Conservation (phyloP, 2,329 filamentous ascomycete genomes). For the Rhinocladiella similis region DNA sequence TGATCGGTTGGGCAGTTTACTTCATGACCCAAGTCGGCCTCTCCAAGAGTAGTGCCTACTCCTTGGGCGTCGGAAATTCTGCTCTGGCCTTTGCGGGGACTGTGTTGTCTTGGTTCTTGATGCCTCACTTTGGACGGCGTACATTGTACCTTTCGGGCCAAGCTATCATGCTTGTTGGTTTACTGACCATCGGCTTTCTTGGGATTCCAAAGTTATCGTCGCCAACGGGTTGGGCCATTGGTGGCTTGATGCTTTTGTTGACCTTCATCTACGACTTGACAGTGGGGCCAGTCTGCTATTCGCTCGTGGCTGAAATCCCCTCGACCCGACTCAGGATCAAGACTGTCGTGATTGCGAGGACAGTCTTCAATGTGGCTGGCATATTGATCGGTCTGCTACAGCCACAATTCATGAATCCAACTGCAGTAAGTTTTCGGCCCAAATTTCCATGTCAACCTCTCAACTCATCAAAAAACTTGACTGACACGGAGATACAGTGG, state of each 20-base stretch:
- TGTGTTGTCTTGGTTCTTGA: constrained; percentile 50
- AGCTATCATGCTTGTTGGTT: constrained; percentile 51
- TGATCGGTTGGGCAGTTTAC: constrained; percentile 64
- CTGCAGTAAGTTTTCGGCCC: constrained; percentile 2
- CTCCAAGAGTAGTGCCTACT: constrained; percentile 35
- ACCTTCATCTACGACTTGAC: constrained; percentile 47
- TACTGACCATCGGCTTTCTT: constrained; percentile 34
- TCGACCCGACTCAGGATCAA: constrained; percentile 42
- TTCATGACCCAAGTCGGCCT: constrained; percentile 55
- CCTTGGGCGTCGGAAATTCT: constrained; percentile 58
- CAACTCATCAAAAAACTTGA: too few relatives aligned
- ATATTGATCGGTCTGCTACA: constrained; percentile 37
- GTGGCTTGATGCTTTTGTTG: constrained; percentile 54
- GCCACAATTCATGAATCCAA: constrained; percentile 37
- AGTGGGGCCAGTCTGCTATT: constrained; percentile 45
- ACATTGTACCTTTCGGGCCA: constrained; percentile 48
- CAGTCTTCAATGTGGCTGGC: constrained; percentile 49
- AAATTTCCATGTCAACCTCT: too few relatives aligned
- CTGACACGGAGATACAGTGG: constrained; percentile 27
- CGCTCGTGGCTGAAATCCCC: constrained; percentile 40
- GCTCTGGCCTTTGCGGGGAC: constrained; percentile 59
- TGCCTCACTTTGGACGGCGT: constrained; percentile 32
- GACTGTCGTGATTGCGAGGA: constrained; percentile 53
- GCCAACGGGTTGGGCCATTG: constrained; percentile 35
- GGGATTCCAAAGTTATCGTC: constrained; percentile 25